Evolutionary conservation across 805 yeast species (phyloP), one percentile per base, ranked within the genome.

Genomic region (Teunomyces panamensis): DNA sequence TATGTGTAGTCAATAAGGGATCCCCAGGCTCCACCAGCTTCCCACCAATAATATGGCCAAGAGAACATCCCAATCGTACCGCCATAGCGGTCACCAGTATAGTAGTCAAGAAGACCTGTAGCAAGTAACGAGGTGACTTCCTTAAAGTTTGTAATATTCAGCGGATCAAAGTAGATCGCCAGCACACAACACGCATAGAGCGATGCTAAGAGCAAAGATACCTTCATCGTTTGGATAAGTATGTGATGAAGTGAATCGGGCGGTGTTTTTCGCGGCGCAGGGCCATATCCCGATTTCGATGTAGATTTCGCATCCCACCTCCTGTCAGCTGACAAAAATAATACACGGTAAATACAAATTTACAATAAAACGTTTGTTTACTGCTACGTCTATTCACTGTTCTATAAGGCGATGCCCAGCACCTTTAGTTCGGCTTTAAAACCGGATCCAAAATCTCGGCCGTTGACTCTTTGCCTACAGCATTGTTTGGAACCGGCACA

Each of bases 11-110:
- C 97, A 39, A 92, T 61, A 77, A 92, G 71, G 14, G 87, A 75
- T 7, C 96, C 96, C 88, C 90, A 89, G 1, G 92, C 96, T 51
- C 91, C 96, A 55, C 98, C 98, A 8, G 97, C 96, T 70, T 90
- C 89, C 97, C 97, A 91, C 99, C 98, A 92, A 75, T 92, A 92
- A 75, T 92, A 91, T 0, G 98, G 98, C 60, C 75, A 71, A 9
- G 84, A 73, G 65, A 94, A 91, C 90, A 87, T 83, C 37, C 98
- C 99, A 26, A 87, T 73, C 4, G 90, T 79, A 7, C 91, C 86
- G 30, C 97, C 97, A 37, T 74, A 64, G 30, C 75, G 63, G 52
- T 64, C 58, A 34, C 95, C 92, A 11, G 78, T 81, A 60, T 90
- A 90, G 65, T 90, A 90, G 69, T 88, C 91, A 73, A 90, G 74